Evolutionary conservation across 306 rosid species (phyloP), one percentile per base, ranked within the genome.

Genomic region (Arachis hypogaea): DNA sequence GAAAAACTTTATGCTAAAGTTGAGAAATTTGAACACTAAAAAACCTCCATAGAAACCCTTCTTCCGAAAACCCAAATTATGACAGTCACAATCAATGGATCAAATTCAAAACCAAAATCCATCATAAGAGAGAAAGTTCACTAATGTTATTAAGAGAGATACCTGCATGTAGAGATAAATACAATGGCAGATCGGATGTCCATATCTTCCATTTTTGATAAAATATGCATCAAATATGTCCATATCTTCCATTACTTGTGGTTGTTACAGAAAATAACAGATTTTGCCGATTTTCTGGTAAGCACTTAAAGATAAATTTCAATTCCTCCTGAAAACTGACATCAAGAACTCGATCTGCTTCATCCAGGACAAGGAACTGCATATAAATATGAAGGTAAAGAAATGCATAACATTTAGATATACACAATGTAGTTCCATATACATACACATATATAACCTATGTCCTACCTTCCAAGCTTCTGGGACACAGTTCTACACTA

Each of bases 331-430:
- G 91, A 77, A 93, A 93, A 43, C 92, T 88, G 22, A 83, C 90
- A 78, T 93, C 97, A 72, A 93, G 70, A 46, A 93, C 82, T 59
- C 97, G 81, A 83, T 93, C 98, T 71, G 98, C 98, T 81, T 93
- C 98, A 69, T 93, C 97, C 83, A 91, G 84, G 74, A 93, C 94
- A 78, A 91, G 88, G 68, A 86, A 93, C 98, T 89, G 80, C 38
- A 33, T 49, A 55, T 33, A 67, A 65, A 18, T 51, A 41, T 9
- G 50, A 6, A 59, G 55, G 72, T 33, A 72, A 68, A 59, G 14
- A 60, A 74, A 38, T 16, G 42, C 52, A 52, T 46, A 11, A 72
- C 22, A 29, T 56, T 14, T 16, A 44, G 11, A 33, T 18, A 70
- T 68, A 22, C 55, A 16, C 10, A 6, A 46, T 58, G 64, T 71